Evolutionary conservation across 2,329 filamentous ascomycete species (phyloP), one percentile per base, ranked within the genome.

Genomic region (Thyridium curvatum): DNA sequence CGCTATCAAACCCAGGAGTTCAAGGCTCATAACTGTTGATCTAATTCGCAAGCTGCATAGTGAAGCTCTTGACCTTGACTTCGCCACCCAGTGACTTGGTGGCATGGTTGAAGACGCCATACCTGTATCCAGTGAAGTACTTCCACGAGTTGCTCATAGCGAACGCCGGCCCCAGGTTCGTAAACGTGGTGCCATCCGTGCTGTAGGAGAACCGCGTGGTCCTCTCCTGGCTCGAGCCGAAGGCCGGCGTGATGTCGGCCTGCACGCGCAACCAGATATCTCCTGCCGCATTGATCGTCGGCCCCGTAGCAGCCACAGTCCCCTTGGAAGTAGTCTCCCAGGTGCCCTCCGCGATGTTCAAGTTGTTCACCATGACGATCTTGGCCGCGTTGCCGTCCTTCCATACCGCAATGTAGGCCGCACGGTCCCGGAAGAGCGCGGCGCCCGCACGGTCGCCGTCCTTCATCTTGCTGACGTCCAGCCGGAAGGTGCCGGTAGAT

Each of bases 381-480:
- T 45, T 53, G n/a, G 52, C 50, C 0, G 45, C 46, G 16, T 46
- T 51, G 3, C 52, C 55, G 42, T 57, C 54, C 53, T 43, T 66
- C 58, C 41, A 68, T 52, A 79, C 52, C 6, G 7, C 74, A 21
- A 80, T 71, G 50, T 68, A 79, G 0, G 71, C 71, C 1, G 63
- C 65, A 12, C 61, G 56, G 45, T 79, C 71, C 1, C 76, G 66
- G 54, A 80, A 73, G 4, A 71, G 56, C 0, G 71, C 66, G 0
- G 76, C 59, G 1, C 76, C 75, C 0, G 67, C 61, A 12, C 65
- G 60, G 42, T 79, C 76, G 3, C 74, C 75, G 37, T 68, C 63
- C 0, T 54, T 50, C 65, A 79, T 72, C 32, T 56, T 55, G 28
- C 55, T 60, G 30, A 69, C 64, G 47, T 78, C 65, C 8, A 80